phyloP scores from a whole-genome alignment of 163 green algal genomes.

The Scenedesmus sp. region DNA sequence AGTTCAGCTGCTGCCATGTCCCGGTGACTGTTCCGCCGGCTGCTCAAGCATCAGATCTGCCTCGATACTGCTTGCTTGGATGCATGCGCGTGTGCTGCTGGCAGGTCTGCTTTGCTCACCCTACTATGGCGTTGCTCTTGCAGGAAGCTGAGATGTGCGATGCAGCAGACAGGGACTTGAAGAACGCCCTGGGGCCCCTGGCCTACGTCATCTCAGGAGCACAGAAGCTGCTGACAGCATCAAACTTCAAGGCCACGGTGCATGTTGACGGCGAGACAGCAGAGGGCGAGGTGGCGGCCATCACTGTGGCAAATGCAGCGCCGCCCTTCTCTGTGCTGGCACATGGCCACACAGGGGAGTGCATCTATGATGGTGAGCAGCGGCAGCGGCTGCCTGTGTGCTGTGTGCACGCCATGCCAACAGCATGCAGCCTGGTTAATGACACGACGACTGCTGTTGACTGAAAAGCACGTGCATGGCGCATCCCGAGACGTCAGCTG shows the following conservation, averaged over 20 bases:
- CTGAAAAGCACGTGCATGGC: too few species aligned
- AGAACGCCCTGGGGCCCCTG: constrained; percentile 40
- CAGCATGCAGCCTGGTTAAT: too few species aligned
- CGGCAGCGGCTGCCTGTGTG: neutral
- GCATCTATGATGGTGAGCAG: constrained; percentile 46
- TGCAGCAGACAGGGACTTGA: constrained; percentile 43
- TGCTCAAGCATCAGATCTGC: too few species aligned
- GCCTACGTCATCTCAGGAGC: constrained; percentile 49
- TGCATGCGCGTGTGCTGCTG: neutral
- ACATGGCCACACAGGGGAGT: constrained; percentile 46
- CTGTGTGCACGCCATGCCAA: neutral
- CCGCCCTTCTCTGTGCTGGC: constrained; percentile 48
- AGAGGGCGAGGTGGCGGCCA: constrained; percentile 46
- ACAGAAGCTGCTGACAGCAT: constrained; percentile 36
- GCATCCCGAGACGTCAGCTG: too few species aligned
- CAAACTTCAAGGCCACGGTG: constrained; percentile 41
- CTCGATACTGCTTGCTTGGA: neutral
- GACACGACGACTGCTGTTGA: too few species aligned
- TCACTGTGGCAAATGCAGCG: constrained; percentile 53
- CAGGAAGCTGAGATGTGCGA: constrained; percentile 41
- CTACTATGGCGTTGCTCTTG: neutral
- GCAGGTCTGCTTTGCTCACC: neutral
- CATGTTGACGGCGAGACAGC: constrained; percentile 30
- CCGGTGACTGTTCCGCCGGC: neutral
- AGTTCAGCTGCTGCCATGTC: neutral